Percentiles rank a stretch among this genome's conserved stretches.
Evolutionary conservation across 768 basidiomycete genomes (phyloP).

Genomic region (Gymnopilus junonius): DNA sequence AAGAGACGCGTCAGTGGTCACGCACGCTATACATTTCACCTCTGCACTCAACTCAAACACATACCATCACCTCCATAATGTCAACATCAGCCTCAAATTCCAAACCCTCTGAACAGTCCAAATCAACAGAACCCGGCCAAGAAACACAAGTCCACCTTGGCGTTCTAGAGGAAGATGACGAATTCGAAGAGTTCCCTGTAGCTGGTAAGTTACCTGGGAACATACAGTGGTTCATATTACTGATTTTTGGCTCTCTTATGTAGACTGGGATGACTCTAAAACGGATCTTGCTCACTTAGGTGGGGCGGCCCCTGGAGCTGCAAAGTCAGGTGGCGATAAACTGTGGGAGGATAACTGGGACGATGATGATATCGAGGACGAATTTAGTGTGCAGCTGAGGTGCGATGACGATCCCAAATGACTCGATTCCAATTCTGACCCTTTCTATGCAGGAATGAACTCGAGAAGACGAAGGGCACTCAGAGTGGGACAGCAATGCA

Average conservation of each 20-base stretch:
- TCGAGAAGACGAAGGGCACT: conserved; percentile 57
- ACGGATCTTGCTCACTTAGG: conserved; percentile 82
- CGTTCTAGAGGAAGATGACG: conserved; percentile 96
- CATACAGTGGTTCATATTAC: neutral
- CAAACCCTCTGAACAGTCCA: conserved; percentile 46
- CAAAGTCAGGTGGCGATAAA: conserved; percentile 83
- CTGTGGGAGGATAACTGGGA: conserved; percentile 99
- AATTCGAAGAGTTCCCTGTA: conserved; percentile 92
- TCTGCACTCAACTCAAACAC: conserved; percentile 2
- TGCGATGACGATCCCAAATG: conserved; percentile 41
- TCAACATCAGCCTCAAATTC: conserved; percentile 52
- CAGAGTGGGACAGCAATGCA: conserved; percentile 56
- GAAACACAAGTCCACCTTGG: conserved; percentile 69
- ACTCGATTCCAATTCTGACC: neutral
- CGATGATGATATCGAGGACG: conserved; percentile 98
- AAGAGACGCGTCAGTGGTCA: conserved; percentile 30
- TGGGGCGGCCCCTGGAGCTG: conserved; percentile 73
- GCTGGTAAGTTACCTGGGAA: conserved; percentile 59
- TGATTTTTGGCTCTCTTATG: neutral
- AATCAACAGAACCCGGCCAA: conserved; percentile 46
- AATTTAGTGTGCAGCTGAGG: conserved; percentile 96
- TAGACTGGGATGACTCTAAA: conserved; percentile 88
- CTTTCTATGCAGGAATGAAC: conserved; percentile 53
- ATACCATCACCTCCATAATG: conserved; percentile 14
- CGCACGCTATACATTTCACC: neutral